Evolutionary conservation across 768 basidiomycete genomes (phyloP).

Genomic region (Tubosaeta sp.): DNA sequence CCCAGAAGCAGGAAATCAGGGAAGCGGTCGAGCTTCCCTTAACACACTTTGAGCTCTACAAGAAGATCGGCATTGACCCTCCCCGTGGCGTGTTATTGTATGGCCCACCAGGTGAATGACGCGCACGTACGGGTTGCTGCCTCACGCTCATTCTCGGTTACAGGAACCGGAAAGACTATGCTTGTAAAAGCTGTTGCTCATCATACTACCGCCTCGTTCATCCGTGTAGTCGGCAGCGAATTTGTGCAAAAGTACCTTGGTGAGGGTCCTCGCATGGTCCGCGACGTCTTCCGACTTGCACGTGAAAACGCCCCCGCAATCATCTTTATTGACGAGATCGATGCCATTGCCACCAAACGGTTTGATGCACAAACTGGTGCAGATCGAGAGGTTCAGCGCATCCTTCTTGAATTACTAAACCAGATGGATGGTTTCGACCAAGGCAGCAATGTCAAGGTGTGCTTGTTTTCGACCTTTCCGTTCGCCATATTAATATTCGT

Average conservation of each 20-base stretch:
- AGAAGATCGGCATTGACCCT: conserved; percentile 99
- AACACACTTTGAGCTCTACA: conserved; percentile 97
- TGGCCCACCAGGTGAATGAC: conserved; percentile 81
- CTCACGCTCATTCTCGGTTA: conserved; percentile 3
- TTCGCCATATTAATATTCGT: not conserved
- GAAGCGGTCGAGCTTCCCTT: conserved; percentile 97
- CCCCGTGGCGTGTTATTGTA: conserved; percentile 95
- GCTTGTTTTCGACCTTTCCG: not conserved
- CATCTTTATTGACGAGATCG: conserved; percentile 99
- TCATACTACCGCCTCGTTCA: conserved; percentile 95
- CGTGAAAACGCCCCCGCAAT: conserved; percentile 96
- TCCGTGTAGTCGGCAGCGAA: conserved; percentile 96
- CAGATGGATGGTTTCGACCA: conserved; percentile 99
- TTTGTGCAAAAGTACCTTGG: conserved; percentile 99
- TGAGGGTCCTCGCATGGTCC: conserved; percentile 99
- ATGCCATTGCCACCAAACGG: conserved; percentile 98
- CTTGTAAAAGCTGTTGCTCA: conserved; percentile 99
- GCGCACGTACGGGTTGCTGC: not conserved
- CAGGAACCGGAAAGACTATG: conserved; percentile 99
- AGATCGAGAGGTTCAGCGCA: conserved; percentile 98
- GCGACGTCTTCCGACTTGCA: conserved; percentile 97
- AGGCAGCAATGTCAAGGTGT: conserved; percentile 94
- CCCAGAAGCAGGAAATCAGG: conserved; percentile 97
- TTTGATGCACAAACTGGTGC: conserved; percentile 99
- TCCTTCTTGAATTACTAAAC: conserved; percentile 91